A percentile compares a stretch with the other conserved stretches of the same genome.
phyloP scores from a whole-genome alignment of 2,329 filamentous ascomycete genomes.

The Diplodia mutila region DNA sequence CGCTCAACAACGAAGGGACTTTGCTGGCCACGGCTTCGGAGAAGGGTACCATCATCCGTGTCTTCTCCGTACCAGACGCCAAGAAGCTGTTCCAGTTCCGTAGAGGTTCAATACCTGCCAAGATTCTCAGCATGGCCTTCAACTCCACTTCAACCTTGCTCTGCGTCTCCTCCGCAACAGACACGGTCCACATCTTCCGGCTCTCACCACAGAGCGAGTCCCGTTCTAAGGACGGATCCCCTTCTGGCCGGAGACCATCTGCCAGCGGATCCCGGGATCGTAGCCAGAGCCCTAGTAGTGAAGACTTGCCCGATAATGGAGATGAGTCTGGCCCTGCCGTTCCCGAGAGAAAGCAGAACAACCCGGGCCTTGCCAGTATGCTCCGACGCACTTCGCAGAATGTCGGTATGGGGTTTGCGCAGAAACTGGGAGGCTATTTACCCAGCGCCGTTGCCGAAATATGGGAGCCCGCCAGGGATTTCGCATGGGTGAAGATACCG shows the following conservation, averaged over 20 bases:
- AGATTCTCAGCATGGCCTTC: constrained; percentile 99
- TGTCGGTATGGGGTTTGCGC: constrained; percentile 85
- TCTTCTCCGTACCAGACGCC: constrained; percentile 88
- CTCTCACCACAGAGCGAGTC: constrained; percentile 47
- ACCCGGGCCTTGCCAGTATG: constrained; percentile 86
- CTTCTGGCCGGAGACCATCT: constrained; percentile 31
- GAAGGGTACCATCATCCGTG: constrained; percentile 94
- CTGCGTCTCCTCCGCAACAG: constrained; percentile 93
- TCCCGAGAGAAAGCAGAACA: constrained; percentile 46
- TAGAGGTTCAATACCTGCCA: constrained; percentile 90
- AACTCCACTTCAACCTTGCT: constrained; percentile 91
- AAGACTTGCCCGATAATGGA: constrained; percentile 48
- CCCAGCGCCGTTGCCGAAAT: constrained; percentile 95
- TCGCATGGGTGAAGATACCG: constrained; percentile 94
- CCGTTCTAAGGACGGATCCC: constrained; percentile 29
- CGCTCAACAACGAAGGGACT: constrained; percentile 89
- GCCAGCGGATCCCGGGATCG: constrained; percentile 41
- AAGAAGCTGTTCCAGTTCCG: constrained; percentile 96
- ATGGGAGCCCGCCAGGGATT: constrained; percentile 94
- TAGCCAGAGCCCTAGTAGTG: constrained; percentile 48
- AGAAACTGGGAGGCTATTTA: constrained; percentile 87
- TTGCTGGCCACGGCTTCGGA: constrained; percentile 93
- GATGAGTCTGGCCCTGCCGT: constrained; percentile 37
- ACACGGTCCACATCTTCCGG: constrained; percentile 96
- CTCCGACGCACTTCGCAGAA: constrained; percentile 93